Conservation (phyloP, 441 rosid genomes). For the Rhodomyrtus psidioides region DNA sequence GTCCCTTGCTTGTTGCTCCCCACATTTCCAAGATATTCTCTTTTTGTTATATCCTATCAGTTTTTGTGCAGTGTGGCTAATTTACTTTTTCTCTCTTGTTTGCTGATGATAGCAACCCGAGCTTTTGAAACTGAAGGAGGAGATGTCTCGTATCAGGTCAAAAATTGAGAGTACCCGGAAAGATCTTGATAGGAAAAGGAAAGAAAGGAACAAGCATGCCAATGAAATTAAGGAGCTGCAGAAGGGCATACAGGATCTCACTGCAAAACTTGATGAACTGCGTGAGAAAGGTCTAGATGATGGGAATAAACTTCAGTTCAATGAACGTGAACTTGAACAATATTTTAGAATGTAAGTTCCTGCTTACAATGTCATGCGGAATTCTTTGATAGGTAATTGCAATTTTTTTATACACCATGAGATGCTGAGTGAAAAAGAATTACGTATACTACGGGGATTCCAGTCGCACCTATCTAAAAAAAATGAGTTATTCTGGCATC, state of each 20-base stretch:
- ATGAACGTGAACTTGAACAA: slow-evolving; percentile 68
- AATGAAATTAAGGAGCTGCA: slow-evolving; percentile 63
- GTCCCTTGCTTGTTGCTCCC: background rate
- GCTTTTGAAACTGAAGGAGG: slow-evolving; percentile 86
- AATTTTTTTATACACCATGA: background rate
- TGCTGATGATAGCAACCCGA: slow-evolving; percentile 70
- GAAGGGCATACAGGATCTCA: slow-evolving; percentile 66
- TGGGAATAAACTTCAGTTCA: slow-evolving; percentile 74
- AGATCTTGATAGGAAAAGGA: slow-evolving; percentile 72
- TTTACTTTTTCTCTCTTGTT: slow-evolving; percentile 8
- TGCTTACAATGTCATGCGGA: background rate
- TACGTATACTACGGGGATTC: background rate
- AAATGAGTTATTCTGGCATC: background rate
- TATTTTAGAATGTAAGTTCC: slow-evolving; percentile 80
- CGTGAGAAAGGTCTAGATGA: slow-evolving; percentile 78
- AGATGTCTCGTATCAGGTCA: slow-evolving; percentile 69
- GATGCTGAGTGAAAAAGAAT: background rate
- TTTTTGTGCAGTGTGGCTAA: background rate
- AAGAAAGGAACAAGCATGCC: slow-evolving; percentile 69
- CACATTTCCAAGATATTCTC: background rate
- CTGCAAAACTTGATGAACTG: slow-evolving; percentile 61
- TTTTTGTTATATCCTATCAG: background rate
- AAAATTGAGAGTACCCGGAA: slow-evolving; percentile 78
- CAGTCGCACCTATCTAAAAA: background rate
- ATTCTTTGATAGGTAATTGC: background rate